Base-by-base conservation (phyloP, 208 protist species). In the Angomonas ambiguus region DNA sequence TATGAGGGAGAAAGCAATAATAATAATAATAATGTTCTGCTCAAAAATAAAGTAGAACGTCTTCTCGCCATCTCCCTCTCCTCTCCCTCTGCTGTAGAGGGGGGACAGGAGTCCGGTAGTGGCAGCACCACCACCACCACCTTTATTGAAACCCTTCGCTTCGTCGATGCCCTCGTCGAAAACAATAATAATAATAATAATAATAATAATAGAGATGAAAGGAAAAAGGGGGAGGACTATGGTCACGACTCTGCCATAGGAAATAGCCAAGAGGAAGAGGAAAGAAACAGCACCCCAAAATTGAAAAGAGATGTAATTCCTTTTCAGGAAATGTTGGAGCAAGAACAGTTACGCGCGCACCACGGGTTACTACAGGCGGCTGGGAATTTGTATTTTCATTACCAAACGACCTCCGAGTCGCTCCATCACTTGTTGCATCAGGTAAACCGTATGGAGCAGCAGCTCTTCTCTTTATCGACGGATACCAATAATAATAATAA, bases 111-210 rank as follows among this genome's bases (percentile, higher is more conserved):
- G n/a, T n/a, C n/a, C n/a, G n/a, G n/a, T n/a, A n/a, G n/a, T n/a
- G 16, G 16, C 16, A 45, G 16, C 16, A 45, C 38, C 38, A 16
- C 8, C 38, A 16, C 11, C 16, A 16, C 38, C 16, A 45, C 8
- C 16, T 45, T 45, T 45, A 45, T 45, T 45, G 38, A 8, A 16
- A 45, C 38, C 11, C 16, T 45, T n/a, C 38, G 16, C 38, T 45
- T n/a, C 38, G 38, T 45, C 11, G 38, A 45, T 45, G 8, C 11
- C 38, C 8, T 45, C 16, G 11, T 45, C 8, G 11, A 45, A 45
- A 45, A 45, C 8, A 16, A 45, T n/a, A 45, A 45, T 45, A 45
- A 56, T 56, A 56, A 56, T 56, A 25, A n/a, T 56, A 56, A 56
- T 27, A n/a, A 11, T 28, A 8, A 56, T 56, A 48, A 48, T 48